These are phyloP conservation scores for Saxophila tyrrhenica DNA, from an alignment of 495 filamentous ascomycete genomes.

Conservation along the genomic window DNA sequence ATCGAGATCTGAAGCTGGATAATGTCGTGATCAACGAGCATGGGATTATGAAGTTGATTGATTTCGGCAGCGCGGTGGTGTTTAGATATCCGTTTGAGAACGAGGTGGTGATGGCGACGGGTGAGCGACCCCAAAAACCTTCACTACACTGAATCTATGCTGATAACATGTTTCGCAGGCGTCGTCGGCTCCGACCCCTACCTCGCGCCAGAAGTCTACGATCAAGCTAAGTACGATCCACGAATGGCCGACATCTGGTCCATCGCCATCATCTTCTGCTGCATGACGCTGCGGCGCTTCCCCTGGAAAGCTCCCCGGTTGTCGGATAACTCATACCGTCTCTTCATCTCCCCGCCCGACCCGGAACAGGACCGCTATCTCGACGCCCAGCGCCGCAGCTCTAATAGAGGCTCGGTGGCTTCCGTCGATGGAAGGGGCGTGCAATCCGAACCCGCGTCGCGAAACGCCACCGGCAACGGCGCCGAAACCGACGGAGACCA, in stretches of 20 bases:
- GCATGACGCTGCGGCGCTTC: constrained; percentile 92
- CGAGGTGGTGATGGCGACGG: constrained; percentile 73
- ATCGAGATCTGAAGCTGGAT: constrained; percentile 93
- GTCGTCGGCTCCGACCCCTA: constrained; percentile 98
- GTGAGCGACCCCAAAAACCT: no score
- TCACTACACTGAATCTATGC: neutral
- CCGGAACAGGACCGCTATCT: constrained; percentile 18
- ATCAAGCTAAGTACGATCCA: constrained; percentile 87
- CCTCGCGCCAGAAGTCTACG: constrained; percentile 92
- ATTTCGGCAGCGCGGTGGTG: constrained; percentile 95
- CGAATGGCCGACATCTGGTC: constrained; percentile 96
- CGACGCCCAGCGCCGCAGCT: constrained; percentile 18
- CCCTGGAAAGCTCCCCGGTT: constrained; percentile 93
- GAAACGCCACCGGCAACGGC: constrained; percentile 11
- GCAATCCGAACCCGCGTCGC: constrained; percentile 25
- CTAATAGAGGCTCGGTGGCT: constrained; percentile 2
- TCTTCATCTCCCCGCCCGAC: constrained; percentile 74
- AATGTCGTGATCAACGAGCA: constrained; percentile 95
- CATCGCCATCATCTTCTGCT: constrained; percentile 95
- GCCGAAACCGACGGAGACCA: constrained; percentile 1
- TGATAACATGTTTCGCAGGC: constrained; percentile 45
- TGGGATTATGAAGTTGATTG: constrained; percentile 99
- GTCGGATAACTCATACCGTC: constrained; percentile 85
- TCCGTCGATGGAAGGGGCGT: neutral
- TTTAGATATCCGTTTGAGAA: constrained; percentile 97